Conservation (phyloP, 768 basidiomycete genomes). For the Leccinum uliginosum region DNA sequence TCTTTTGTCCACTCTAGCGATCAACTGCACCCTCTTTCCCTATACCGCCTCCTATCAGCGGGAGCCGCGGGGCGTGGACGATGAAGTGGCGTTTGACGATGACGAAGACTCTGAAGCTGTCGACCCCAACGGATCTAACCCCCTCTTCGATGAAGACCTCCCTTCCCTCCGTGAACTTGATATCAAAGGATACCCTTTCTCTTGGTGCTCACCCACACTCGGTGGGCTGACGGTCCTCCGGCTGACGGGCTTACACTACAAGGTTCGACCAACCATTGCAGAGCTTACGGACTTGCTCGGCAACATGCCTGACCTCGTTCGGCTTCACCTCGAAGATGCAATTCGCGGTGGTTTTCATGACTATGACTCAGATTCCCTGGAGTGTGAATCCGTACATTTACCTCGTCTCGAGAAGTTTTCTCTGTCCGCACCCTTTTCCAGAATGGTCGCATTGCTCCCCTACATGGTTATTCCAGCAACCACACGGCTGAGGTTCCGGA, state of each 20-base stretch:
- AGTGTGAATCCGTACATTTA: neutral
- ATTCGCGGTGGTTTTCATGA: neutral
- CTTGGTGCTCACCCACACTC: neutral
- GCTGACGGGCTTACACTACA: neutral
- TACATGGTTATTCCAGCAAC: neutral
- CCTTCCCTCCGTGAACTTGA: neutral
- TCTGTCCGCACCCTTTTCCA: neutral
- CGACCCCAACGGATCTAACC: neutral
- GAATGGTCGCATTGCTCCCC: neutral
- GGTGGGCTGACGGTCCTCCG: neutral
- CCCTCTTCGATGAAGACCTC: neutral
- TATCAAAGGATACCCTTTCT: neutral
- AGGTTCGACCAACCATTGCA: neutral
- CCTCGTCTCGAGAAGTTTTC: neutral
- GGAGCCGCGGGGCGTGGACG: neutral
- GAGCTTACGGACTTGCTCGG: neutral
- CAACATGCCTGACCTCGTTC: neutral
- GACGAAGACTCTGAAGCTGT: neutral
- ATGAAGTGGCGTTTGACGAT: neutral
- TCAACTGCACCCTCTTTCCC: neutral
- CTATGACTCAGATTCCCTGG: neutral
- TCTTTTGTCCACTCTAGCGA: neutral
- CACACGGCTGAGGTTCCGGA: neutral
- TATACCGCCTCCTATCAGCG: neutral
- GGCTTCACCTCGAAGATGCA: neutral